These are phyloP conservation scores for Floccularia luteovirens DNA, from an alignment of 768 basidiomycete genomes.

Conservation along the genomic window DNA sequence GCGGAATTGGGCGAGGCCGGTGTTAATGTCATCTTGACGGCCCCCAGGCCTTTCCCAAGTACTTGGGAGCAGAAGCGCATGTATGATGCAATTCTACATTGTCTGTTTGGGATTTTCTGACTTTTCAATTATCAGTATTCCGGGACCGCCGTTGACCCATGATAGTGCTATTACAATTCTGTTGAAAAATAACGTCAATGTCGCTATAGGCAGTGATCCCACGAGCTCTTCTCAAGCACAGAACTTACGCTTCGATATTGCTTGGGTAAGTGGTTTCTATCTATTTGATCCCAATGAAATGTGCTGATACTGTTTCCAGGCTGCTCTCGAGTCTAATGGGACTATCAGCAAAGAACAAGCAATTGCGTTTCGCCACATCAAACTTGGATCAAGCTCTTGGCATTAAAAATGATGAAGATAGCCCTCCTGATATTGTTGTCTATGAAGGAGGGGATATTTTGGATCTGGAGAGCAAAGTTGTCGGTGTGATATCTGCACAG, in stretches of 20 bases:
- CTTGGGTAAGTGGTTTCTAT: slow-evolving; percentile 30
- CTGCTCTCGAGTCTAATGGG: slow-evolving; percentile 24
- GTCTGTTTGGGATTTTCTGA: not conserved
- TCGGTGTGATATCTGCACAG: slow-evolving; percentile 29
- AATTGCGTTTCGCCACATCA: slow-evolving; percentile 27
- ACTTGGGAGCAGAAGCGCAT: slow-evolving; percentile 62
- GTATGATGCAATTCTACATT: slow-evolving; percentile 24
- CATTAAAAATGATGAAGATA: slow-evolving; percentile 9
- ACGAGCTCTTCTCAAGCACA: slow-evolving; percentile 55
- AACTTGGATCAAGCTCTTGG: slow-evolving; percentile 38
- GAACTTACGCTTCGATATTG: slow-evolving; percentile 62
- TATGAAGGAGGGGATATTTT: slow-evolving; percentile 30
- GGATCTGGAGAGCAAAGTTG: slow-evolving; percentile 36
- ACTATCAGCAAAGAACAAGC: slow-evolving; percentile 29
- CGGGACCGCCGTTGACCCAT: slow-evolving; percentile 62
- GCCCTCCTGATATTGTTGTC: slow-evolving; percentile 28
- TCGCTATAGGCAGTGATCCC: slow-evolving; percentile 55
- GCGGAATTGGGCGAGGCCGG: slow-evolving; percentile 49
- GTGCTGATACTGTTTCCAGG: slow-evolving; percentile 7
- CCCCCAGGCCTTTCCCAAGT: slow-evolving; percentile 52
- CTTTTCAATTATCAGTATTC: slow-evolving; percentile 27
- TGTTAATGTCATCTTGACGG: slow-evolving; percentile 67
- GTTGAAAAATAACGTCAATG: slow-evolving; percentile 51
- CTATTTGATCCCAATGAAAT: not conserved
- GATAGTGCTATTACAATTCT: slow-evolving; percentile 49